Percentiles rank a stretch among this genome's conserved stretches.
Conservation (phyloP, 2,329 filamentous ascomycete genomes). For the Paracamarosporium sp. region DNA sequence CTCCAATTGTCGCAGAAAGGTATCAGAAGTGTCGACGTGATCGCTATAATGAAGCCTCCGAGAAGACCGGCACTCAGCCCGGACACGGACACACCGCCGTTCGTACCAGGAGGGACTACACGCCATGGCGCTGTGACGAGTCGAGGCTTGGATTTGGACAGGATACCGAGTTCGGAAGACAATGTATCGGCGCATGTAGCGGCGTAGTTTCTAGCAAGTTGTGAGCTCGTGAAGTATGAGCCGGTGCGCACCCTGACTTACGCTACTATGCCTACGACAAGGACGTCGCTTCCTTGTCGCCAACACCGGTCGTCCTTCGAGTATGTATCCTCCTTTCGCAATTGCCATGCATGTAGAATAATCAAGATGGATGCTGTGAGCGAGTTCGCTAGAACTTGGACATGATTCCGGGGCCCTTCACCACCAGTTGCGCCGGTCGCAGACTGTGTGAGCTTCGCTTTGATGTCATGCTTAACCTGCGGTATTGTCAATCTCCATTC, state of each 20-base stretch:
- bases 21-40: slow-evolving; percentile 70
- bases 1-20: slow-evolving; percentile 66
- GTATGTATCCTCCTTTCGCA: slow-evolving; percentile 46
- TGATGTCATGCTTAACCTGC: slow-evolving; percentile 85
- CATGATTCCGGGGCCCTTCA: slow-evolving; percentile 81
- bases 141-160: slow-evolving; percentile 76
- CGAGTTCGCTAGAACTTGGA: slow-evolving; percentile 93
- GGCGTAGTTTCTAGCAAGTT: slow-evolving; percentile 79
- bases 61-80: slow-evolving; percentile 77
- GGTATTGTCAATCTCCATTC: slow-evolving; percentile 2
- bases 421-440: slow-evolving; percentile 76
- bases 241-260: slow-evolving; percentile 30
- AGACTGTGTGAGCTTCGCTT: slow-evolving; percentile 80
- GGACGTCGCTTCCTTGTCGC: slow-evolving; percentile 44
- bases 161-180: slow-evolving; percentile 91
- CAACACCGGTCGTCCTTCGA: slow-evolving; percentile 47
- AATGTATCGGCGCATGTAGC: slow-evolving; percentile 93
- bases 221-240: slow-evolving; percentile 22
- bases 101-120: slow-evolving; percentile 86
- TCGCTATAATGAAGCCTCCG: slow-evolving; percentile 74
- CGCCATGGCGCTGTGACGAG: slow-evolving; percentile 85
- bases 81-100: slow-evolving; percentile 82
- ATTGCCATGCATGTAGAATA: slow-evolving; percentile 56
- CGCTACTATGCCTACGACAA: slow-evolving; percentile 58
- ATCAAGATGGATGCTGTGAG: slow-evolving; percentile 74